These are phyloP conservation scores for Metschnikowia henanensis DNA, from an alignment of 805 yeast species.

Conservation along the genomic window DNA sequence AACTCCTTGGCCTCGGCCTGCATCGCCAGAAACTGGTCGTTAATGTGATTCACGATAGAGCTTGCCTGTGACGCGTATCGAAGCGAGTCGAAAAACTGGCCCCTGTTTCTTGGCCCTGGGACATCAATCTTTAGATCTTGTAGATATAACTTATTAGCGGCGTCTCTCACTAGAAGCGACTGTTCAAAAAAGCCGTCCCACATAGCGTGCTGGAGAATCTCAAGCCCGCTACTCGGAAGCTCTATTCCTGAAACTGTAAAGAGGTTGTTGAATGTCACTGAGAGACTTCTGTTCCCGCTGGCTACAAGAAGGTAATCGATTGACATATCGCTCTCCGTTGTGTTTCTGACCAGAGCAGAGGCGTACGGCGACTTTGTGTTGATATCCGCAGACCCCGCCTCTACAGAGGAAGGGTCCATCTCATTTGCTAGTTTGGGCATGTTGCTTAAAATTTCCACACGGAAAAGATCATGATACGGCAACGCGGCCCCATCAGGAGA, in stretches of 20 bases:
- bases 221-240: slow-evolving; percentile 17
- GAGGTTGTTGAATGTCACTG: slow-evolving; percentile 33
- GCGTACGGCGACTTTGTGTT: slow-evolving; percentile 5
- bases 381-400: background rate
- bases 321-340: slow-evolving; percentile 8
- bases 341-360: slow-evolving; percentile 13
- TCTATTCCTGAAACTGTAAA: slow-evolving; percentile 28
- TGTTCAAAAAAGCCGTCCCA: slow-evolving; percentile 28
- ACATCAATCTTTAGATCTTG: slow-evolving; percentile 17
- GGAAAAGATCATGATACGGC: slow-evolving; percentile 25
- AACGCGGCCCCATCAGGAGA: background rate
- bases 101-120: slow-evolving; percentile 6
- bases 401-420: slow-evolving; percentile 3
- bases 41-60: slow-evolving; percentile 25
- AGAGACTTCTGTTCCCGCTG: slow-evolving; percentile 21
- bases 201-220: slow-evolving; percentile 22
- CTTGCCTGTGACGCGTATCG: slow-evolving; percentile 26
- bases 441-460: slow-evolving; percentile 27
- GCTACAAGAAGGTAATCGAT: slow-evolving; percentile 29
- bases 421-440: slow-evolving; percentile 37
- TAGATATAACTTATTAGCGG: slow-evolving; percentile 12
- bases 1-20: slow-evolving; percentile 26
- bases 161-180: slow-evolving; percentile 23
- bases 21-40: slow-evolving; percentile 21
- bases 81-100: slow-evolving; percentile 23